Percentiles rank a stretch among this genome's conserved stretches.
Conservation (phyloP, 495 filamentous ascomycete genomes). For the Talaromyces adpressus region DNA sequence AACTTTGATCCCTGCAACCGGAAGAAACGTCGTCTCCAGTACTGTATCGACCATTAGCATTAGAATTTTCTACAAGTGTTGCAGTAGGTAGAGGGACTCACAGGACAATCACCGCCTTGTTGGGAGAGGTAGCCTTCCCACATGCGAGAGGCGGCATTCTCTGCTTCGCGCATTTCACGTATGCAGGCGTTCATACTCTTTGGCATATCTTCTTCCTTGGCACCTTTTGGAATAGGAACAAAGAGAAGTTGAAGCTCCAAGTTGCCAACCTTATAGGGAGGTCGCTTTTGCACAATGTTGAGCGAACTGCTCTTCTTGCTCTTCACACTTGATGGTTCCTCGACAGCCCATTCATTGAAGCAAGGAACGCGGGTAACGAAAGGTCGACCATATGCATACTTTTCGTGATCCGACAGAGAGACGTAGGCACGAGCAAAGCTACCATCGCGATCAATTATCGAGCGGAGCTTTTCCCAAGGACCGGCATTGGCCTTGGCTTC, state of each 20-base stretch:
- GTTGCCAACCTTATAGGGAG: constrained; percentile 92
- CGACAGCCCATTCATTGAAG: constrained; percentile 97
- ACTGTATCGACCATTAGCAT: constrained; percentile 43
- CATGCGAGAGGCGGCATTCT: constrained; percentile 59
- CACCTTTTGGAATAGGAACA: constrained; percentile 82
- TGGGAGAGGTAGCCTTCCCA: constrained; percentile 91
- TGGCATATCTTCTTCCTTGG: constrained; percentile 93
- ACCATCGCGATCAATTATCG: constrained; percentile 80
- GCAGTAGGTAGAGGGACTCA: constrained; percentile 44
- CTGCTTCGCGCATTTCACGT: constrained; percentile 82
- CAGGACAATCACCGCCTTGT: constrained; percentile 94
- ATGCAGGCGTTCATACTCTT: constrained; percentile 97
- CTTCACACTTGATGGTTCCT: constrained; percentile 78
- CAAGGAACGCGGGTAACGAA: constrained; percentile 82
- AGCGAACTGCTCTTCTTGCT: constrained; percentile 71
- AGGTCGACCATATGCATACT: constrained; percentile 75
- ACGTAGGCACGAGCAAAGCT: constrained; percentile 92
- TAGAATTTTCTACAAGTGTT: not conserved
- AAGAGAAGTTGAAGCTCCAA: constrained; percentile 88
- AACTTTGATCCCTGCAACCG: constrained; percentile 85
- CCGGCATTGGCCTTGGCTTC: constrained; percentile 56
- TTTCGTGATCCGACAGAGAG: constrained; percentile 85
- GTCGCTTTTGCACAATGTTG: constrained; percentile 54
- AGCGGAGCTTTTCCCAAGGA: constrained; percentile 77
- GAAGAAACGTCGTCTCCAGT: constrained; percentile 96